Evolutionary conservation across 1,284 basidiomycete species (phyloP), one percentile per base, ranked within the genome.

Genomic region (Papiliotrema flavescens): DNA sequence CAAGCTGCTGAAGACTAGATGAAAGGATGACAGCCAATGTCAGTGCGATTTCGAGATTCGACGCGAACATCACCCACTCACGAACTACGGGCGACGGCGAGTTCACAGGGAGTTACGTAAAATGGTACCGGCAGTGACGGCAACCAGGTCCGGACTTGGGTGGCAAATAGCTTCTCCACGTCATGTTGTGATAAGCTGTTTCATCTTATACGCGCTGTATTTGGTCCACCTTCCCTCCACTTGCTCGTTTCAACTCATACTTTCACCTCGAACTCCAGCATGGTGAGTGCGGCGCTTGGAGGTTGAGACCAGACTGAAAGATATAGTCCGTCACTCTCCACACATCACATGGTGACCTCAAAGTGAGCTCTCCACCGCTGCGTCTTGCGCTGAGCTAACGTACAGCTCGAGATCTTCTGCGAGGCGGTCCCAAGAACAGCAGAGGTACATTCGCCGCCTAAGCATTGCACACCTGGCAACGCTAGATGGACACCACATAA

Each of bases 331-430:
- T 49, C 14, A 54, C 42, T 7, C 23, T 44, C 9, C 42, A 44
- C 17, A 44, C 42, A 26, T 44, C 42, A 15, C 24, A 15, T 22
- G 42, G 42, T 15, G 42, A 44, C 23, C 19, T 39, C 22, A 34
- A 41, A 20, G 37, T 37, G 24, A 23, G 43, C 9, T 24, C 19
- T 39, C 24, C 7, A 13, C 49, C 23, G 0, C 22, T 40, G 36
- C 23, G 40, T 35, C 9, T 52, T 35, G 22, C 23, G 47, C 48
- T 20, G 34, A 32, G 22, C 23, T 17, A 28, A 34, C 32, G 41
- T 47, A 41, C 44, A 97, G 92, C 86, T 98, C 62, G 95, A 98
- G 77, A 76, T 98, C 23, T 98, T 98, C 78, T 98, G 95, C 77
- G 95, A 98, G 75, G 85, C 91, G 8, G 89, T 92, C 17, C 95